A percentile compares a stretch with the other conserved stretches of the same genome.
Conservation (phyloP, 148 eudicot genomes). For the Gaultheria prostrata region DNA sequence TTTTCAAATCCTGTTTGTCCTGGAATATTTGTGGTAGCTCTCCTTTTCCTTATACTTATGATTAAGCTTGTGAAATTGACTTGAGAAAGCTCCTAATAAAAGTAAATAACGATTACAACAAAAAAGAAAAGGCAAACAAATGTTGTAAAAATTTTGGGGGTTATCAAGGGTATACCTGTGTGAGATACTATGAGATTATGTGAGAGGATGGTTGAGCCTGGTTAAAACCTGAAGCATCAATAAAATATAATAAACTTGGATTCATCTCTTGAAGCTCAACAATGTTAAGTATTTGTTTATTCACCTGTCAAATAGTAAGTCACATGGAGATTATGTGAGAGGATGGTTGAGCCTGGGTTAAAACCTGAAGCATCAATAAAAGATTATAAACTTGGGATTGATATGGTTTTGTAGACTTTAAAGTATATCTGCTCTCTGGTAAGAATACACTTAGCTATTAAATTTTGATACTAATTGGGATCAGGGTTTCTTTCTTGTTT, state of each 20-base stretch:
- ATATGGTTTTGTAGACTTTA: not conserved
- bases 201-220: not conserved
- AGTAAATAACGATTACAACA: not conserved
- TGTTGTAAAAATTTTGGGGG: not conserved
- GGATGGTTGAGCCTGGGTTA: not conserved
- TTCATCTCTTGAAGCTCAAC: not conserved
- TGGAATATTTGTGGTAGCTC: not conserved
- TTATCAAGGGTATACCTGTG: not conserved
- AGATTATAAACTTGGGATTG: not conserved
- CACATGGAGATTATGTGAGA: not conserved
- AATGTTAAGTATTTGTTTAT: not conserved
- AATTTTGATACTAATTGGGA: not conserved
- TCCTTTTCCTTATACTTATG: not conserved
- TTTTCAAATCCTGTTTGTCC: slow-evolving; percentile 9
- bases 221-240: not conserved
- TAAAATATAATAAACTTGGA: not conserved
- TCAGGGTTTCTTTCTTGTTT: not conserved
- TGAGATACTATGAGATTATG: not conserved
- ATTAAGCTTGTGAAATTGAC: not conserved
- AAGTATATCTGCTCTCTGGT: not conserved
- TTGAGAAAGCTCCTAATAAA: not conserved
- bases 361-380: not conserved
- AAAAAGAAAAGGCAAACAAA: not conserved
- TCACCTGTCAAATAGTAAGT: no score
- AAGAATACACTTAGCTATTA: not conserved